Conservation (phyloP, 1,284 basidiomycete genomes). For the Fomitopsis palustris region DNA sequence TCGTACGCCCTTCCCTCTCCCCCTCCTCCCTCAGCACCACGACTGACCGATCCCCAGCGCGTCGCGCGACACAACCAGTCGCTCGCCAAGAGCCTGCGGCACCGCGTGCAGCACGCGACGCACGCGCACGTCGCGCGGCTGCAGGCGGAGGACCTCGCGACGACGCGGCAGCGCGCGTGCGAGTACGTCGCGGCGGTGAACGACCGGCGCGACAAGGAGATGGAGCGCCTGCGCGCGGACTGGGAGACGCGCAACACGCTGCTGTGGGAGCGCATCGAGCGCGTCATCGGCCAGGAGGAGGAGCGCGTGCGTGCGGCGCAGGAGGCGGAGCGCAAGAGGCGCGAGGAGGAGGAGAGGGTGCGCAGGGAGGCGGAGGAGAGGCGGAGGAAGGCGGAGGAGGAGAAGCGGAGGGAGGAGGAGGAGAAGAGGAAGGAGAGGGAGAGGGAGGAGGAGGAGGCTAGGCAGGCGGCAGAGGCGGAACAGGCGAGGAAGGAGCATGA, state of each 20-base stretch:
- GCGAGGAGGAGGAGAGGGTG: conserved; percentile 36
- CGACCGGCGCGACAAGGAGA: conserved; percentile 42
- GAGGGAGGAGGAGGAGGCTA: conserved; percentile 17
- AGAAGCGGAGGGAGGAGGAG: conserved; percentile 32
- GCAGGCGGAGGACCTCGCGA: conserved; percentile 23
- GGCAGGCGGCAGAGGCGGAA: conserved; percentile 27
- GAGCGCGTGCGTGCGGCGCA: conserved; percentile 49
- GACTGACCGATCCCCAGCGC: conserved; percentile 34
- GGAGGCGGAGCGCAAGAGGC: conserved; percentile 49
- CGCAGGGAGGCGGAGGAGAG: conserved; percentile 34
- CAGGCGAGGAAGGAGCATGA: conserved; percentile 24
- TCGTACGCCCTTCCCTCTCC: conserved; percentile 47
- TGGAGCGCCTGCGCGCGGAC: conserved; percentile 38
- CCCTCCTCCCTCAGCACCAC: background rate
- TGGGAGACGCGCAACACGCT: conserved; percentile 51
- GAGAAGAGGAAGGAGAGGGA: conserved; percentile 29
- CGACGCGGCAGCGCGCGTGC: background rate
- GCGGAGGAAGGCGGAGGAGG: conserved; percentile 35
- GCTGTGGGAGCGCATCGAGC: conserved; percentile 60
- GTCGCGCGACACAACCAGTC: conserved; percentile 47
- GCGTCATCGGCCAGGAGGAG: conserved; percentile 61
- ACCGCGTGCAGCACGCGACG: conserved; percentile 34
- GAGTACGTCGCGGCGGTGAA: conserved; percentile 39
- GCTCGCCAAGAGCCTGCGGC: conserved; percentile 35
- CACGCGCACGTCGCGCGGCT: conserved; percentile 35